These are phyloP conservation scores for Pilatotrama ljubarskyi DNA, from an alignment of 768 basidiomycete genomes.

Conservation along the genomic window DNA sequence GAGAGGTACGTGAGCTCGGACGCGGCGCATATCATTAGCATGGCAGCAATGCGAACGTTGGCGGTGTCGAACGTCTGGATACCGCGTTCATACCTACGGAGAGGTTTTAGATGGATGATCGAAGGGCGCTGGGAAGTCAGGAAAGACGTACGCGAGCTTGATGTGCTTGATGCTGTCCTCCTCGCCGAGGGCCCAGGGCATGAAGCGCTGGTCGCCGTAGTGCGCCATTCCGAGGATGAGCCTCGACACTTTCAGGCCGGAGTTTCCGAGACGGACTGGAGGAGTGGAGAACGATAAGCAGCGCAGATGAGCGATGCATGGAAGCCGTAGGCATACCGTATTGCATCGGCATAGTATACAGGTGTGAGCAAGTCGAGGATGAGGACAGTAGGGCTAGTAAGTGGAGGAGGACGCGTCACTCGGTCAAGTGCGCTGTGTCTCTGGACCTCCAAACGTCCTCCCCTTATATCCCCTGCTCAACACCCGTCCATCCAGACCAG, in stretches of 20 bases:
- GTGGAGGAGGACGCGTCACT: neutral
- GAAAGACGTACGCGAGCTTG: conserved; percentile 37
- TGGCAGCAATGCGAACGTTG: conserved; percentile 18
- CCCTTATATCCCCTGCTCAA: neutral
- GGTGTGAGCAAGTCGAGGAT: neutral
- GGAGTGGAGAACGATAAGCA: neutral
- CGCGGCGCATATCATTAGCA: neutral
- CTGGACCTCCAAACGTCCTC: neutral
- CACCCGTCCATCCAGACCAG: neutral
- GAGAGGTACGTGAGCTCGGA: neutral
- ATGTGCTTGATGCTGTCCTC: conserved; percentile 38
- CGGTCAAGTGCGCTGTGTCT: neutral
- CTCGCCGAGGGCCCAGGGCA: conserved; percentile 39
- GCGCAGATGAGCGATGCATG: neutral
- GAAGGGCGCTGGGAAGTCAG: no score
- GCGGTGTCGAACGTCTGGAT: conserved; percentile 43
- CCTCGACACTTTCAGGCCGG: conserved; percentile 41
- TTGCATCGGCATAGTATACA: neutral
- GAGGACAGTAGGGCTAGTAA: no score
- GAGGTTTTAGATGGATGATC: conserved; percentile 24
- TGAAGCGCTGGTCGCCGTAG: conserved; percentile 34
- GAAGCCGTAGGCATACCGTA: neutral
- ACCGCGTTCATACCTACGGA: conserved; percentile 38
- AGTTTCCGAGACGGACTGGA: conserved; percentile 43
- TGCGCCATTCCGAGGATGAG: conserved; percentile 33